These are phyloP conservation scores for Metarhizium rileyi DNA, from an alignment of 2,329 filamentous ascomycete genomes.

Conservation along the genomic window DNA sequence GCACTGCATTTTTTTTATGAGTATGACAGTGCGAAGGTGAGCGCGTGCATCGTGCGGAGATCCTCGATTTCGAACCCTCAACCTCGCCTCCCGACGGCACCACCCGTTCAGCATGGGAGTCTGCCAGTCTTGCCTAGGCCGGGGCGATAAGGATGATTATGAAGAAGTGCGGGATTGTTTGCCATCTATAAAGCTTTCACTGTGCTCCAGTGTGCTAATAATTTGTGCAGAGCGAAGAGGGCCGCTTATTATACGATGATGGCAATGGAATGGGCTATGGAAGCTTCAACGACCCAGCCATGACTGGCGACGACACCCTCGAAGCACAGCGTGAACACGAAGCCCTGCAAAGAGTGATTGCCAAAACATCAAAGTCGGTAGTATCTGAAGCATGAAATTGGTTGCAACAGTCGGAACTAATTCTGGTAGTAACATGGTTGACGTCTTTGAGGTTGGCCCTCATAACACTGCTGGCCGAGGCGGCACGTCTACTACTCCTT, in stretches of 20 bases:
- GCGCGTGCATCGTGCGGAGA: not conserved
- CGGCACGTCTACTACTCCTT: constrained; percentile 26
- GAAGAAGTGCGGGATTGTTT: constrained; percentile 39
- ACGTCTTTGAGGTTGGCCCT: constrained; percentile 56
- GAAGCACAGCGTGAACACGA: constrained; percentile 56
- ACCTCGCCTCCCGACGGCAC: not conserved
- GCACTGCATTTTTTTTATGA: not conserved
- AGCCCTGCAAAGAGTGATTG: constrained; percentile 53
- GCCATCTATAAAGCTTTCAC: not conserved
- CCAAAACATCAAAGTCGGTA: constrained; percentile 50
- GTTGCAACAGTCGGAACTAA: not conserved
- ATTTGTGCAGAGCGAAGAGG: constrained; percentile 42
- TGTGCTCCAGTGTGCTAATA: constrained; percentile 4
- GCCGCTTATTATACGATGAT: constrained; percentile 51
- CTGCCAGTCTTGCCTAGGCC: constrained; percentile 51
- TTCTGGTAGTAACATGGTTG: constrained; percentile 49
- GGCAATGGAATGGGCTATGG: constrained; percentile 50
- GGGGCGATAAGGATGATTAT: constrained; percentile 37
- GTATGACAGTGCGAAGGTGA: not conserved
- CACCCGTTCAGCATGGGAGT: constrained; percentile 38
- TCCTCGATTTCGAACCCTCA: not conserved
- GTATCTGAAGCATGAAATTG: not conserved
- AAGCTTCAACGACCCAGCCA: constrained; percentile 48
- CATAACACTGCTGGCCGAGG: constrained; percentile 31
- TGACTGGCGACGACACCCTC: constrained; percentile 47